Base-by-base conservation (phyloP, 2,329 filamentous ascomycete genomes). In the Capronia americana region DNA sequence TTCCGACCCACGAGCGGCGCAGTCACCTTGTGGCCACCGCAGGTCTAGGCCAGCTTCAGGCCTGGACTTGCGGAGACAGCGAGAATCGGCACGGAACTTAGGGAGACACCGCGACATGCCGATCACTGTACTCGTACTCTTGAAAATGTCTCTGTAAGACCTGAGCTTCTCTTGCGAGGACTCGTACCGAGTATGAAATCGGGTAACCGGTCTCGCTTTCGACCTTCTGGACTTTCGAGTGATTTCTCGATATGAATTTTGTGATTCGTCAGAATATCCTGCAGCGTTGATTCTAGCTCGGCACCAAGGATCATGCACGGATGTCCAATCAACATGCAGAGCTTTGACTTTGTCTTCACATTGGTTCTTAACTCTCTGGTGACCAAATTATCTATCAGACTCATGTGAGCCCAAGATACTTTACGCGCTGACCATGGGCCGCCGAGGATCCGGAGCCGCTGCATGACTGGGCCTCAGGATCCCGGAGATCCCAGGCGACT, bases 231-330 rank as follows among this genome's bases (percentile, higher is more conserved):
- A 30, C 48, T 46, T 55, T 59, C 38, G 14, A 44, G 38, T n/a
- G 38, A n/a, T 57, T 63, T 48, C 30, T 17, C 26, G 38, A 8
- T 48, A 6, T 32, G 60, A 64, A 61, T 67, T 64, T 61, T 67
- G 54, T 58, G 61, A 67, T 67, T 67, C 57, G 65, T 32, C 61
- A 2, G 51, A 57, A 14, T 63, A 59, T 57, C 53, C 44, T 32
- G 61, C 28, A 30, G 20, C 24, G 41, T 28, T 32, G 24, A 23
- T 28, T 46, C 61, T 64, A 67, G 61, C 34, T 38, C 46, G 17
- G 11, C 14, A 51, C 44, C 28, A 20, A 57, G 46, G 48, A 50
- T 54, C 48, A n/a, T 46, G n/a, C 38, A 17, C 38, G 12, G 38
- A 30, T 44, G 41, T 23, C 65, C 65, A 67, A 67, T 64, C 65